Conservation (phyloP, 2,329 filamentous ascomycete species). For the Colletotrichum neosansevieriae region DNA sequence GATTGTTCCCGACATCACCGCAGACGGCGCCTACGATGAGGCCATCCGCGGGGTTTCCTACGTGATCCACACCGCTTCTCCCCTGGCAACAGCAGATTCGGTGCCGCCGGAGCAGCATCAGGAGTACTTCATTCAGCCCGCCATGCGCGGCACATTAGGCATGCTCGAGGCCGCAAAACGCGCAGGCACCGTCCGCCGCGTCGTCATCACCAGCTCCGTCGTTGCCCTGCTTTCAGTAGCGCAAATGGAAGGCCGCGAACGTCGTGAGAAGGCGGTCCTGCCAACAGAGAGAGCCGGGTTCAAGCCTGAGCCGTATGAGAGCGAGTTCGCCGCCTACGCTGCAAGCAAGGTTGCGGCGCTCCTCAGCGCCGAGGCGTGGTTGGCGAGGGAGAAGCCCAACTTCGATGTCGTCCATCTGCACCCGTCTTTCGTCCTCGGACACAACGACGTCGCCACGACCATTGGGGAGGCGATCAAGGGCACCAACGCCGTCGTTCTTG, state of each 20-base stretch:
- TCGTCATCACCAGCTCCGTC: constrained; percentile 65
- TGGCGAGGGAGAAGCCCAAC: constrained; percentile 47
- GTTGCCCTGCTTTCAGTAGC: constrained; percentile 47
- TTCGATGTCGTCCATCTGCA: constrained; percentile 53
- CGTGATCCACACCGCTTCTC: constrained; percentile 51
- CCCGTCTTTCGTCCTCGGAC: constrained; percentile 53
- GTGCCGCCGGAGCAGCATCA: constrained; percentile 67
- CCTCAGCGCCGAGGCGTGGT: constrained; percentile 49
- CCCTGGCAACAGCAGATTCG: constrained; percentile 59
- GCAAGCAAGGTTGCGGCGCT: constrained; percentile 52
- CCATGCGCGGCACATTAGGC: constrained; percentile 64
- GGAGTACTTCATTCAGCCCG: constrained; percentile 65
- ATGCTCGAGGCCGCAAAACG: constrained; percentile 62
- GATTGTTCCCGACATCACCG: constrained; percentile 54
- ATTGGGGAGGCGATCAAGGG: constrained; percentile 47
- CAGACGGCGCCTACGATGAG: constrained; percentile 54
- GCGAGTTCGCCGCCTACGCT: constrained; percentile 50
- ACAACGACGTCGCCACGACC: constrained; percentile 49
- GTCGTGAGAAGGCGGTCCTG: not conserved
- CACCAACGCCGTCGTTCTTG: constrained; percentile 51
- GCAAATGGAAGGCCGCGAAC: constrained; percentile 34
- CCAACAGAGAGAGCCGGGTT: constrained; percentile 29
- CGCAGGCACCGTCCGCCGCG: constrained; percentile 50
- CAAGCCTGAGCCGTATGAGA: constrained; percentile 37
- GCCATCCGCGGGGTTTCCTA: constrained; percentile 55